phyloP scores from a whole-genome alignment of 805 yeast species.

The Saccharomycopsis sp. region DNA sequence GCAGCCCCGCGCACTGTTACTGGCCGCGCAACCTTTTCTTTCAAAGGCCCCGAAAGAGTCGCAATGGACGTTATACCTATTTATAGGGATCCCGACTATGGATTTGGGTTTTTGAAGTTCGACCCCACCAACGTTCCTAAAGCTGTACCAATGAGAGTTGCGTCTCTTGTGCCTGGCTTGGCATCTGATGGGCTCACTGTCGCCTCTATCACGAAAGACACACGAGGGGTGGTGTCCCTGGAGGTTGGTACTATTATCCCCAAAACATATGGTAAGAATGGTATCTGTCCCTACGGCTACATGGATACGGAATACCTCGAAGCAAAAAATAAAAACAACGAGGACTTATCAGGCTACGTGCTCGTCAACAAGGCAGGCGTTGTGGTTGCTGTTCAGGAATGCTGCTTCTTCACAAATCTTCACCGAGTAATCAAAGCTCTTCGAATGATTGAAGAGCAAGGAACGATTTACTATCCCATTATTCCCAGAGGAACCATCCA shows the following conservation, averaged over 20 bases:
- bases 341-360: not conserved
- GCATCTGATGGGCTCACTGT: no score
- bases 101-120: conserved; percentile 82
- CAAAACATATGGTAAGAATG: no score
- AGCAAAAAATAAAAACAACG: not conserved
- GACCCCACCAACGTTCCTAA: conserved; percentile 60
- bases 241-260: no score
- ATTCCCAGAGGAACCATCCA: conserved; percentile 83
- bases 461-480: not conserved
- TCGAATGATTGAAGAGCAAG: not conserved
- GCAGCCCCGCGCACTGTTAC: conserved; percentile 57
- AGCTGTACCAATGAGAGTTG: no score
- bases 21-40: conserved; percentile 24
- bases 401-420: not conserved
- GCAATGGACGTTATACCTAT: conserved; percentile 81
- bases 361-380: not conserved
- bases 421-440: not conserved
- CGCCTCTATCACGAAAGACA: no score
- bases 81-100: conserved; percentile 92
- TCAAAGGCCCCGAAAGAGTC: conserved; percentile 90
- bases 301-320: not conserved
- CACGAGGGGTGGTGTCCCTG: no score
- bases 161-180: no score
- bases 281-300: no score
- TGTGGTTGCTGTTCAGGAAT: not conserved